Evolutionary conservation across 192 early-diverging fungal species (phyloP).

Genomic region (Mortierella antarctica): DNA sequence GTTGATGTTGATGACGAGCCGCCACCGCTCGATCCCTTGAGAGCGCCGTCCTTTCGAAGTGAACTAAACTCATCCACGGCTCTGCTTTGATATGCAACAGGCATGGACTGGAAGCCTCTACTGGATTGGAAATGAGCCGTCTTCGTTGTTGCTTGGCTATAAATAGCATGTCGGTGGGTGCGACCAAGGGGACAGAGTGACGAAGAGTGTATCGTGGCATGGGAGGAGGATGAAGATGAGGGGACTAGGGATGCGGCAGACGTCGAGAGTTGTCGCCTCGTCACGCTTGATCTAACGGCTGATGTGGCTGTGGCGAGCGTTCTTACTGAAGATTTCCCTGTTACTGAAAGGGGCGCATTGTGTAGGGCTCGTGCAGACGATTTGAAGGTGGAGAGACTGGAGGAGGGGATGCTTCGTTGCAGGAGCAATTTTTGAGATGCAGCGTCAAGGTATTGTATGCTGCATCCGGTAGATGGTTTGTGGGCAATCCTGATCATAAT

Average conservation of each 20-base stretch:
- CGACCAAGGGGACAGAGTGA: too few species aligned
- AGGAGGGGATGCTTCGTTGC: constrained; percentile 15
- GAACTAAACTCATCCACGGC: constrained; percentile 25
- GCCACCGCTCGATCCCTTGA: too few species aligned
- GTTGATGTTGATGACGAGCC: neutral
- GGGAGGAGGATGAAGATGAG: neutral
- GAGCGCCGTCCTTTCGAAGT: too few species aligned
- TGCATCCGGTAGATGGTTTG: constrained; percentile 15
- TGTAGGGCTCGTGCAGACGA: neutral
- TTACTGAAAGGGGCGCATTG: neutral
- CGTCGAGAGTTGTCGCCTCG: constrained; percentile 3
- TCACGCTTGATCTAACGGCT: neutral
- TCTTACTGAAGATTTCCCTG: neutral
- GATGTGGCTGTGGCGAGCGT: neutral
- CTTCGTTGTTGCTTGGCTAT: neutral
- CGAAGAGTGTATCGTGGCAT: neutral
- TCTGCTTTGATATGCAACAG: constrained; percentile 15
- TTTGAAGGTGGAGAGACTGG: neutral
- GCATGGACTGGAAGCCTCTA: constrained; percentile 21
- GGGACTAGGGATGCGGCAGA: neutral
- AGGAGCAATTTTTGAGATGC: constrained; percentile 15
- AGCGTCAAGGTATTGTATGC: constrained; percentile 9
- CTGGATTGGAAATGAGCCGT: neutral
- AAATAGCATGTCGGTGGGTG: neutral
- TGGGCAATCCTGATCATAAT: constrained; percentile 39